Conservation (phyloP, 106 monocot species). For the Chionographis japonica region DNA sequence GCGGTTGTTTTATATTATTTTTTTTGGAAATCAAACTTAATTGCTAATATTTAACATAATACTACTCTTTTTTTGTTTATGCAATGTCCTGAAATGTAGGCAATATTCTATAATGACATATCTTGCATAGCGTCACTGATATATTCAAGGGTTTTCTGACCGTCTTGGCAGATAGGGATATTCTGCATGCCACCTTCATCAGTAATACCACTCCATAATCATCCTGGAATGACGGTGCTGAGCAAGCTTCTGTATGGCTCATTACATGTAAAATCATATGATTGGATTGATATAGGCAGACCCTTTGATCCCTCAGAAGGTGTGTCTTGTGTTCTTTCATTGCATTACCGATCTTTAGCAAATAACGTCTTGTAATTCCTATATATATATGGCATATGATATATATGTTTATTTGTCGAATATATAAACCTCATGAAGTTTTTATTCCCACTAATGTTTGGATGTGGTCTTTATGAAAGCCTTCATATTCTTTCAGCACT, state of each 20-base stretch:
- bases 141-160: background rate
- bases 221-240: conserved; percentile 95
- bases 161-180: conserved; percentile 70
- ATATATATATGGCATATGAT: no score
- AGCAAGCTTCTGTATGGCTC: conserved; percentile 90
- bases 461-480: no score
- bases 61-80: background rate
- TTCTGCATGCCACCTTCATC: conserved; percentile 84
- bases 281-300: conserved; percentile 53
- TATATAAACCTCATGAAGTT: no score
- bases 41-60: background rate
- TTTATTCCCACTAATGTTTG: no score
- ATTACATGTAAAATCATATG: conserved; percentile 80
- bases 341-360: background rate
- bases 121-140: background rate
- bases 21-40: background rate
- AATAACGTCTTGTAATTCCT: no score
- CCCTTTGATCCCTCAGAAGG: conserved; percentile 38
- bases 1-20: background rate
- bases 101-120: background rate
- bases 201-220: conserved; percentile 90
- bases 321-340: conserved; percentile 11
- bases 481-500: no score
- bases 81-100: background rate
- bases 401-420: no score